phyloP scores from a whole-genome alignment of 164 flowering plant species.

The Macadamia tetraphylla region DNA sequence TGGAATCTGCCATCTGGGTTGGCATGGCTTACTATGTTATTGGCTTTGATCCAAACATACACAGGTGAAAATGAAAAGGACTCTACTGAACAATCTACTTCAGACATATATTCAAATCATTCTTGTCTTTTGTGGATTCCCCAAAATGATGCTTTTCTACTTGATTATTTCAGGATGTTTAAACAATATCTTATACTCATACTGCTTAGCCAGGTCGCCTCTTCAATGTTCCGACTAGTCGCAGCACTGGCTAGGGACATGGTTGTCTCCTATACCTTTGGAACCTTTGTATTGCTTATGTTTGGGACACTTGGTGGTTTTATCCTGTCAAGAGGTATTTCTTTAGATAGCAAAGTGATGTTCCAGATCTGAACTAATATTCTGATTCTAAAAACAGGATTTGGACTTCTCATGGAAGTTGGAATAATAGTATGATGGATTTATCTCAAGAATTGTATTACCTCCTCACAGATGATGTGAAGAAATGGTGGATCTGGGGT shows the following conservation, averaged over 20 bases:
- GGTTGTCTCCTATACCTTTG: conserved; percentile 35
- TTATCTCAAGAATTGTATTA: neutral
- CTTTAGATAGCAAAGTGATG: too few relatives aligned
- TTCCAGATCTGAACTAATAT: too few relatives aligned
- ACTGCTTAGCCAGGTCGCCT: conserved; percentile 34
- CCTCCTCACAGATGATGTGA: conserved; percentile 14
- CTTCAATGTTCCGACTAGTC: conserved; percentile 30
- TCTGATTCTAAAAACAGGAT: too few relatives aligned
- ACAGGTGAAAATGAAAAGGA: conserved; percentile 21
- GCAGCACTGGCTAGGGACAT: conserved; percentile 31
- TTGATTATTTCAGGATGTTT: conserved; percentile 33
- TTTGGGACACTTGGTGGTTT: conserved; percentile 34
- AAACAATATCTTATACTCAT: conserved; percentile 30
- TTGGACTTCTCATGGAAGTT: neutral
- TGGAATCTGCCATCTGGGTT: conserved; percentile 34
- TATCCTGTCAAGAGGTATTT: conserved; percentile 38
- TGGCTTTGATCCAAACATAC: conserved; percentile 37
- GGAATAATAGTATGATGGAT: neutral
- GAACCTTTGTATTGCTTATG: conserved; percentile 23
- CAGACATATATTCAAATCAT: neutral
- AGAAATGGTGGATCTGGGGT: conserved; percentile 35
- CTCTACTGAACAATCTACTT: neutral
- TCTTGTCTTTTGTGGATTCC: neutral
- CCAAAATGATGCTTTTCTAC: neutral
- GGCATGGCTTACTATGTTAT: conserved; percentile 32